Evolutionary conservation across 1,284 basidiomycete genomes (phyloP), one percentile per base, ranked within the genome.

Genomic region (Tilletia setariae): DNA sequence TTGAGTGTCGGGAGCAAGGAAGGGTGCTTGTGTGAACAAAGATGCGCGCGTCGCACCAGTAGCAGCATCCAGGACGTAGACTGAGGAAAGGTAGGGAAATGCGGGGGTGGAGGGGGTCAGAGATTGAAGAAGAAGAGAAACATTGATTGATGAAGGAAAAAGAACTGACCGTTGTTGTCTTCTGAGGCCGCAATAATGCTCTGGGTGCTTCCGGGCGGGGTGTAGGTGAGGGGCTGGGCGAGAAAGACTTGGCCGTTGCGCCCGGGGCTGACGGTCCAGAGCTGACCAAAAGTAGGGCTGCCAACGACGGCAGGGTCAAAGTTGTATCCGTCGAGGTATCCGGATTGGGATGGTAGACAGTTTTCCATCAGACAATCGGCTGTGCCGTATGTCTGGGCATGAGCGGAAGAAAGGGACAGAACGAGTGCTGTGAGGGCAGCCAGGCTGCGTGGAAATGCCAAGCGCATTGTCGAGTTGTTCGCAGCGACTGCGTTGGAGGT

Each of bases 261-360:
- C 9, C 47, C 16, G 2, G 28, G 9, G 46, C 21, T 3, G 7
- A 63, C 35, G 25, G 16, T 63, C 67, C 67, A 68, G 16, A 65
- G 28, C 23, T 62, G 53, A 21, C 67, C 67, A 7, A 21, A 68
- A 19, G 63, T 62, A 6, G 67, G 43, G 19, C 67, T 64, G 6
- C 67, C 67, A 19, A 70, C 68, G 35, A 70, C 62, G 35, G 68
- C 66, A 11, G 68, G 68, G 43, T 70, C 68, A 35, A 70, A 70
- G 40, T 70, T 67, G 68, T 70, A 67, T 1, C 68, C 68, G 1
- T 70, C 68, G 4, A 70, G 63, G 25, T 70, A 70, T 21, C 68
- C 68, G 6, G 47, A 59, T 35, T 64, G 65, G 25, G 35, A 59
- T 2, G 62, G 67, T 15, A 40, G 21, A 35, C 67, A 68, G 28